Evolutionary conservation across 768 basidiomycete species (phyloP).

Genomic region (Naematelia encephala): DNA sequence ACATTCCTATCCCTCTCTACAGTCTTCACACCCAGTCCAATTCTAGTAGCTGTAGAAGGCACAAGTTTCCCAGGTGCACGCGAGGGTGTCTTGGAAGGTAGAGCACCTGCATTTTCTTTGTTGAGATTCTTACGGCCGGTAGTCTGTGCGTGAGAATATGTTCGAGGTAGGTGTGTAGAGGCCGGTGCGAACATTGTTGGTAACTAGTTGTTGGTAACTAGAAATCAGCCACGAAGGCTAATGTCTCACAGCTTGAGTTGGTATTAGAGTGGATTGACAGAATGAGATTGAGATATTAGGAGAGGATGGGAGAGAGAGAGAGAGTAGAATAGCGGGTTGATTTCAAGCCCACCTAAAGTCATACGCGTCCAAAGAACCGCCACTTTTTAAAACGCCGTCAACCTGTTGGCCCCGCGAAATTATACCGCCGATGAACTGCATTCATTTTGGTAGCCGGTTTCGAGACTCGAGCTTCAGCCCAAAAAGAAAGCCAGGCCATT

Average conservation of each 20-base stretch:
- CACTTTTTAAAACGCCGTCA: constrained; percentile 12
- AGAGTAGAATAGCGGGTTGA: not conserved
- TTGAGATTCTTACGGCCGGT: constrained; percentile 29
- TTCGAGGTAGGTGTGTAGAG: constrained; percentile 22
- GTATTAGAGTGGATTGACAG: no score
- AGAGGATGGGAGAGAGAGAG: not conserved
- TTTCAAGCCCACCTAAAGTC: constrained; percentile 9
- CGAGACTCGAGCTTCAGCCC: not conserved
- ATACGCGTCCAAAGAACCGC: constrained; percentile 17
- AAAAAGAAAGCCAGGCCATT: no score
- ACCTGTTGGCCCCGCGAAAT: constrained; percentile 3
- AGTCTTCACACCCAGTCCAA: constrained; percentile 30
- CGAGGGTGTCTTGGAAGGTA: constrained; percentile 41
- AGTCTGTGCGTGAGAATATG: constrained; percentile 14
- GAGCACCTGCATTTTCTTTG: constrained; percentile 38
- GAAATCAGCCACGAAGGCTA: no score
- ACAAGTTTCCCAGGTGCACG: constrained; percentile 10
- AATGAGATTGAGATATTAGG: not conserved
- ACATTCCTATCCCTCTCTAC: constrained; percentile 37
- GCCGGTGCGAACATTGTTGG: constrained; percentile 42
- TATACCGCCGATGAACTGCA: not conserved
- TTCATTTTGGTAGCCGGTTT: not conserved
- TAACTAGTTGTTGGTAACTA: no score
- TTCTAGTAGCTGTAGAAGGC: constrained; percentile 1
- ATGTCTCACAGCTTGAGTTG: no score